Evolutionary conservation across 2,329 filamentous ascomycete species (phyloP), one percentile per base, ranked within the genome.

Genomic region (Thelonectria rubi): DNA sequence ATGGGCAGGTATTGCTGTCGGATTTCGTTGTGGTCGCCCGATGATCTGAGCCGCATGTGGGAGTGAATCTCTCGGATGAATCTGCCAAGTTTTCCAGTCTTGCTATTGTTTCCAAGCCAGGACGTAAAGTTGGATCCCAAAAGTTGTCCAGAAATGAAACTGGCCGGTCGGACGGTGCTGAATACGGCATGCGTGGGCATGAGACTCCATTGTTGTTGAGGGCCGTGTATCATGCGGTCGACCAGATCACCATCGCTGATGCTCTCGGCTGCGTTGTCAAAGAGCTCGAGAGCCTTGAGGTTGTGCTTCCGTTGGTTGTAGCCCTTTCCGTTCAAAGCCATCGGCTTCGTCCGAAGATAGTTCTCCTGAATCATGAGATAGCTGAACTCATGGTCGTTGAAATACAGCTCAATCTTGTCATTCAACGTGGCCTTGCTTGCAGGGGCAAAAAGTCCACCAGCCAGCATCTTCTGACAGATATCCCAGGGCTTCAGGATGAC

Each of bases 311-410:
- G 88, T 60, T 85, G 87, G 5, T 59, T 75, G 74, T 88, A 90
- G 18, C 80, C 78, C 48, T 81, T 79, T 52, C 82, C 83, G 63
- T 82, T 85, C 3, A 91, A 80, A 5, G 78, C 83, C 63, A 88
- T 84, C 3, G 95, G 95, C 63, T 89, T 92, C 2, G 93, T 93
- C 65, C 88, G 90, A 12, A 99, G 84, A 70, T 99, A 99, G 74
- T 99, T 99, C 77, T 99, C 96, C 75, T 99, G 95, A 48, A 99
- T 88, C 95, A 99, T 98, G 55, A 99, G 82, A 73, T 90, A 95
- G 72, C 93, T 97, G 79, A 98, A 97, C 72, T 99, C 95, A 73
- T 99, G 95, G 72, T 99, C 95, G 76, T 99, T 98, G 83, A 99
- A 99, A 77, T 99, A 99, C 1, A 99, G 87, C 78, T 99, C 94